These are phyloP conservation scores for Gillenia trifoliata DNA, from an alignment of 306 rosid species.

Conservation along the genomic window DNA sequence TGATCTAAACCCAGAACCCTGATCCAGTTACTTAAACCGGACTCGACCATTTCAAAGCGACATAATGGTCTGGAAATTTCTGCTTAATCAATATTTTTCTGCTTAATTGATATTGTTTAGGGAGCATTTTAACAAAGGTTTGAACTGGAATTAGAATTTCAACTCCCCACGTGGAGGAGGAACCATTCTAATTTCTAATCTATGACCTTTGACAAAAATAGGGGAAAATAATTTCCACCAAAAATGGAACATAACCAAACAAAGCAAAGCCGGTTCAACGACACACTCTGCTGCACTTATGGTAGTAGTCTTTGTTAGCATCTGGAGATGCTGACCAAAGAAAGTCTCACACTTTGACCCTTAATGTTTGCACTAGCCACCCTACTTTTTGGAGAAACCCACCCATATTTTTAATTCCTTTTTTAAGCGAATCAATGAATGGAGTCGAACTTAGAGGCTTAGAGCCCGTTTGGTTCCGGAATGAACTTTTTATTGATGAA, in stretches of 20 bases:
- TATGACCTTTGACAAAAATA: conserved; percentile 12
- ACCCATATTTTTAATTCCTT: not conserved
- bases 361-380: not conserved
- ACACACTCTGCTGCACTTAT: not conserved
- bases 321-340: not conserved
- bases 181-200: not conserved
- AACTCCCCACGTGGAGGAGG: not conserved
- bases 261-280: not conserved
- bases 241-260: conserved; percentile 6
- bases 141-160: not conserved
- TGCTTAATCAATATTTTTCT: not conserved
- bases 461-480: not conserved
- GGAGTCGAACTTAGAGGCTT: not conserved
- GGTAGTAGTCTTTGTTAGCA: not conserved
- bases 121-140: not conserved
- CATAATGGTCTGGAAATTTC: not conserved
- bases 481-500: no score
- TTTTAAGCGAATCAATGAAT: not conserved
- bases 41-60: not conserved
- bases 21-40: not conserved
- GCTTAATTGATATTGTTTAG: not conserved
- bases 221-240: not conserved
- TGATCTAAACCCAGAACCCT: not conserved
- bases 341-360: not conserved
- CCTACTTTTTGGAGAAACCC: not conserved